phyloP scores from a whole-genome alignment of 805 yeast genomes.

The Grigorovia humatica region DNA sequence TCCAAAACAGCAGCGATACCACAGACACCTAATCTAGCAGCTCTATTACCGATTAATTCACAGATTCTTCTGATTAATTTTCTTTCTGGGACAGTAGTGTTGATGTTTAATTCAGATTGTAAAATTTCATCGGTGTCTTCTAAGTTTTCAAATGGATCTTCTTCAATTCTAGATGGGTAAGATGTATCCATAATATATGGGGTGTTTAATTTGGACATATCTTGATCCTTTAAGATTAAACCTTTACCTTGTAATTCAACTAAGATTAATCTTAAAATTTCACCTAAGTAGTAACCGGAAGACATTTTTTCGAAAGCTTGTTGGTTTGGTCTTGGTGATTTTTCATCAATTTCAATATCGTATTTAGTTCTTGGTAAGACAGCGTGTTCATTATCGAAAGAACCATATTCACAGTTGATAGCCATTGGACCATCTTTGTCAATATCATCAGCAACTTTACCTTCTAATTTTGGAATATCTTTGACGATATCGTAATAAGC shows the following conservation, averaged over 20 bases:
- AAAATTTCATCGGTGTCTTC: slow-evolving; percentile 64
- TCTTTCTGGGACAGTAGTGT: slow-evolving; percentile 69
- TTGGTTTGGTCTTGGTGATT: slow-evolving; percentile 93
- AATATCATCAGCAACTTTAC: slow-evolving; percentile 55
- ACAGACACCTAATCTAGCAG: slow-evolving; percentile 86
- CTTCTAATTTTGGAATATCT: slow-evolving; percentile 73
- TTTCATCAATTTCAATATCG: slow-evolving; percentile 68
- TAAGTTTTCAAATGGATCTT: slow-evolving; percentile 79
- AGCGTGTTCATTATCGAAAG: slow-evolving; percentile 82
- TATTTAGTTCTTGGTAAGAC: slow-evolving; percentile 84
- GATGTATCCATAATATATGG: slow-evolving; percentile 82
- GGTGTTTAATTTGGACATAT: slow-evolving; percentile 47
- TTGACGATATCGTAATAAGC: slow-evolving; percentile 76
- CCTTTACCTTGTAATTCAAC: slow-evolving; percentile 60
- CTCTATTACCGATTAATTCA: slow-evolving; percentile 81
- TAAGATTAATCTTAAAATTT: slow-evolving; percentile 70
- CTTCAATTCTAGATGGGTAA: slow-evolving; percentile 76
- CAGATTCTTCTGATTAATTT: slow-evolving; percentile 72
- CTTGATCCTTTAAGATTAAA: slow-evolving; percentile 60
- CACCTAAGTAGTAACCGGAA: slow-evolving; percentile 94
- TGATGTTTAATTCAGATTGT: slow-evolving; percentile 44
- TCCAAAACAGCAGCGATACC: slow-evolving; percentile 91
- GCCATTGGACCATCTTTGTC: slow-evolving; percentile 69
- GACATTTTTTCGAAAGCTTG: slow-evolving; percentile 96
- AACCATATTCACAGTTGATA: slow-evolving; percentile 96